Conservation (phyloP, 1,284 basidiomycete species). For the Malassezia obtusa region DNA sequence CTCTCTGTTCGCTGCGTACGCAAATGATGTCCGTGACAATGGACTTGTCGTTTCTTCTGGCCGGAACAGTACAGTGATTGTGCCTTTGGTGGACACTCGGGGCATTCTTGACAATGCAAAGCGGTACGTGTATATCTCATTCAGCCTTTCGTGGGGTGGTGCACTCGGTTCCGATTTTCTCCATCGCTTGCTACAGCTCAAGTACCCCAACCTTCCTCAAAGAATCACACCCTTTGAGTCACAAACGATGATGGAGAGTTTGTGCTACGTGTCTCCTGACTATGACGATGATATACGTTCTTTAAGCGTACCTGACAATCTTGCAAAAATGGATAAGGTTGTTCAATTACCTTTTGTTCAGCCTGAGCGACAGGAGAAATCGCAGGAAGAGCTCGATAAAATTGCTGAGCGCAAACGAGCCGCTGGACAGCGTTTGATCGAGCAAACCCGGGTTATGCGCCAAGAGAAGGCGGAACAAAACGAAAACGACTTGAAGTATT, state of each 20-base stretch:
- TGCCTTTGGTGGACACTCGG: slow-evolving; percentile 34
- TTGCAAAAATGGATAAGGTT: slow-evolving; percentile 61
- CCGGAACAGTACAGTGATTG: slow-evolving; percentile 29
- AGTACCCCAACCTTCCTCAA: slow-evolving; percentile 76
- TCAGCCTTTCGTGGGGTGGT: slow-evolving; percentile 78
- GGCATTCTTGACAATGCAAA: slow-evolving; percentile 40
- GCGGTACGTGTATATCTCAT: slow-evolving; percentile 5
- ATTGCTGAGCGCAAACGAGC: slow-evolving; percentile 70
- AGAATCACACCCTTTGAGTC: slow-evolving; percentile 54
- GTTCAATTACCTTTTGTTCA: slow-evolving; percentile 29
- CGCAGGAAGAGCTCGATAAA: slow-evolving; percentile 74
- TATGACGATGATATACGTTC: slow-evolving; percentile 62
- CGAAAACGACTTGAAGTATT: slow-evolving; percentile 68
- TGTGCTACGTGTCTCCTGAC: slow-evolving; percentile 74
- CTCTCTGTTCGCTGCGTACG: slow-evolving; percentile 77
- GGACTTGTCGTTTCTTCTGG: slow-evolving; percentile 39
- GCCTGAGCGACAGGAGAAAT: slow-evolving; percentile 66
- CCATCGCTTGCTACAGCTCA: slow-evolving; percentile 82
- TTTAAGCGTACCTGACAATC: slow-evolving; percentile 65
- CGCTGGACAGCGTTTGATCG: slow-evolving; percentile 76
- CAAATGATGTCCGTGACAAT: slow-evolving; percentile 32
- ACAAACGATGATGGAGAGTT: slow-evolving; percentile 76
- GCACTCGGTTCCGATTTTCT: slow-evolving; percentile 81
- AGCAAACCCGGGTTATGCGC: slow-evolving; percentile 77
- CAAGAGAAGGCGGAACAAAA: slow-evolving; percentile 64